Evolutionary conservation across 345 rosid species (phyloP), one percentile per base, ranked within the genome.

Genomic region (Hibiscus syriacus): DNA sequence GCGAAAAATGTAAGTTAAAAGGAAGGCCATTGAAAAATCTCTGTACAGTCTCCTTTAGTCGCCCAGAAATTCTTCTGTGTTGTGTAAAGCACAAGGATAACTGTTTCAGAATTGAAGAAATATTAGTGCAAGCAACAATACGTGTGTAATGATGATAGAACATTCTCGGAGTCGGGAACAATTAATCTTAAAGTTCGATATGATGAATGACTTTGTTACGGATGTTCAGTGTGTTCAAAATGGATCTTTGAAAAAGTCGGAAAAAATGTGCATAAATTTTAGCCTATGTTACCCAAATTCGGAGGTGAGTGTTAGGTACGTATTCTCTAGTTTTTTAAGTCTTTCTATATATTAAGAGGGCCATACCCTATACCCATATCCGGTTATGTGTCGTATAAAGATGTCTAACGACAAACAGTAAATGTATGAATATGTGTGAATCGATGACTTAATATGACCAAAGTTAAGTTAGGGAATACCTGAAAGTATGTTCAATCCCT

Each of bases 381-480:
- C 19, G 9, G 20, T 16, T 8, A 46, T 46, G 52, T 14, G 20
- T 46, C 1, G 20, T 46, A 46, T 46, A 16, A 1, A 16, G 20
- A 46, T 16, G 52, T 6, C 52, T 45, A 45, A 45, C 12, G 10
- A 25, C 26, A 14, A 17, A 38, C 3, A n/a, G n/a, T 14, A 20
- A 34, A 38, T 38, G 49, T 54, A 34, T 9, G 26, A 50, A 20
- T 20, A 19, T 20, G 26, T 9, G 19, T 19, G 55, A 50, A 50
- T 5, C 4, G 39, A 27, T 2, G 32, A 19, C 32, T 43, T 14
- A 4, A 46, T 20, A 36, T 13, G 13, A 41, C 45, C n/a, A n/a
- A n/a, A n/a, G n/a, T n/a, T 25, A 56, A 66, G 69, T 6, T 7
- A n/a, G 29, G 10, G 41, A 54, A 45, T 77, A 80, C 84, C 84